Percentiles rank a stretch among this genome's conserved stretches.
These are phyloP conservation scores for Beauveria sp. DNA, from an alignment of 2,329 filamentous ascomycete species.

Conservation along the genomic window DNA sequence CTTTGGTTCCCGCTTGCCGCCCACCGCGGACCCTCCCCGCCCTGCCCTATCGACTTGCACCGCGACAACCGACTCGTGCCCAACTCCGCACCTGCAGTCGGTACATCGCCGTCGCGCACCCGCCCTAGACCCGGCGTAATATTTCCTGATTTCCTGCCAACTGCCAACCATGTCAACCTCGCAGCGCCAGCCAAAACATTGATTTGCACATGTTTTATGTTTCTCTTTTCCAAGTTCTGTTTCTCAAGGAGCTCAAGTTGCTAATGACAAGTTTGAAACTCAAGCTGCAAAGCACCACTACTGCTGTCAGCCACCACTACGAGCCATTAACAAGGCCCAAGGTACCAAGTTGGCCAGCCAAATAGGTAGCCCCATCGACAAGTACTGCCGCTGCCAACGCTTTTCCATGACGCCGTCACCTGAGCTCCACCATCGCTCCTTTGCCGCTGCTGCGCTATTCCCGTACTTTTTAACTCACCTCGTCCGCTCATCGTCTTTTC, in stretches of 20 bases:
- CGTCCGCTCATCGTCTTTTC: not conserved
- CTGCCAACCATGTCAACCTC: not conserved
- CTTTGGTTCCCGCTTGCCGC: not conserved
- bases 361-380: too few relatives aligned
- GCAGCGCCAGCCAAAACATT: too few relatives aligned
- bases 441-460: not conserved
- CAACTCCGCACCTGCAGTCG: not conserved
- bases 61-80: slow-evolving; percentile 2
- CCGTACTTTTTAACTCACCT: not conserved
- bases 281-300: too few relatives aligned
- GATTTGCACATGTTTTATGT: too few relatives aligned
- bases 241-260: too few relatives aligned
- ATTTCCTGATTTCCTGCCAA: not conserved
- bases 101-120: not conserved
- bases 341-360: too few relatives aligned
- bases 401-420: slow-evolving; percentile 2
- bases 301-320: too few relatives aligned
- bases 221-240: too few relatives aligned
- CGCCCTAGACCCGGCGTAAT: not conserved
- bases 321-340: too few relatives aligned
- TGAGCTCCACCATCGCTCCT: not conserved
- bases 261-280: too few relatives aligned
- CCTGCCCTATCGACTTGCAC: not conserved
- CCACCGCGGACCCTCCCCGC: not conserved
- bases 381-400: not conserved